Percentiles rank a stretch among this genome's conserved stretches.
Conservation (phyloP, 176 grass and related monocot genomes). For the Coix lacrymajobi region DNA sequence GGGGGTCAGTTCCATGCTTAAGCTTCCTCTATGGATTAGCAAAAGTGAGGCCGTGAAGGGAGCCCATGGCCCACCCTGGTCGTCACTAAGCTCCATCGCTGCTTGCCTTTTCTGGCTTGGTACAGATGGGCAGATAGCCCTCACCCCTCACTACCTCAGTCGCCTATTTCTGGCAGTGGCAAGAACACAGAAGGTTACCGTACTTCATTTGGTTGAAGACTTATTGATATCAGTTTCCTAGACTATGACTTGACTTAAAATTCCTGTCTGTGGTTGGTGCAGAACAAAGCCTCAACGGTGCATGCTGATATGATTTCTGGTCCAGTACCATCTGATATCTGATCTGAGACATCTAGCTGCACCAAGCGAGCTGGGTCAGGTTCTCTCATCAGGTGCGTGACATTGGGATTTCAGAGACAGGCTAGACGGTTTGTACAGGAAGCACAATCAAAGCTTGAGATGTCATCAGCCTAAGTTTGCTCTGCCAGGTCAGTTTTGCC, state of each 20-base stretch:
- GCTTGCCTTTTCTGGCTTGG: neutral
- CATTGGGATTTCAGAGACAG: neutral
- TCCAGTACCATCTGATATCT: constrained; percentile 17
- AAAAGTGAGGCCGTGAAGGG: neutral
- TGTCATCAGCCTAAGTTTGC: neutral
- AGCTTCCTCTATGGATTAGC: neutral
- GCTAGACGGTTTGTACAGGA: neutral
- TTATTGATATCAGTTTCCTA: neutral
- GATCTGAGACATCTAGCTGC: neutral
- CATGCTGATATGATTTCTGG: constrained; percentile 5
- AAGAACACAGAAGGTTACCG: neutral
- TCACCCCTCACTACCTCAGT: neutral
- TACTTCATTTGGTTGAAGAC: constrained; percentile 12
- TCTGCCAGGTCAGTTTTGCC: neutral
- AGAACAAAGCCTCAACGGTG: neutral
- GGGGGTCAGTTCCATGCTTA: neutral
- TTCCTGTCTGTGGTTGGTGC: neutral
- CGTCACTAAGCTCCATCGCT: neutral
- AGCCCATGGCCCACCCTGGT: neutral
- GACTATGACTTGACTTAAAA: constrained; percentile 3
- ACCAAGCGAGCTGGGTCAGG: constrained; percentile 15
- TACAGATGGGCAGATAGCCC: neutral
- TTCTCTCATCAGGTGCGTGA: neutral
- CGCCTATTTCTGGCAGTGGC: neutral
- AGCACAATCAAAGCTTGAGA: neutral